Evolutionary conservation across 805 yeast species (phyloP).

Genomic region (Candida parachauliodes): DNA sequence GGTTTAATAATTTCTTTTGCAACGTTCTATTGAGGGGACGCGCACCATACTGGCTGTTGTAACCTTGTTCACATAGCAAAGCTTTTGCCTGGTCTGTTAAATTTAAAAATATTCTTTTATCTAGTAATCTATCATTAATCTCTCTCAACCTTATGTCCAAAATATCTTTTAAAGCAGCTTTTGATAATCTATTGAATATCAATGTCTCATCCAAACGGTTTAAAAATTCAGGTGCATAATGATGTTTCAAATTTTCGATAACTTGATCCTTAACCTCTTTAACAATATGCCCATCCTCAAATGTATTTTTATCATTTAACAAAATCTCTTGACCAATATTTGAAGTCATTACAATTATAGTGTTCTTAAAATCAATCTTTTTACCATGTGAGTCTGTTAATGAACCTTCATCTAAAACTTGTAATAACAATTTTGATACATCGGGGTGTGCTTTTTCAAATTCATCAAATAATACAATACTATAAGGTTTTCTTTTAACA

Average conservation of each 20-base stretch:
- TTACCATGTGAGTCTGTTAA: slow-evolving; percentile 95
- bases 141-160: slow-evolving; percentile 83
- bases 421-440: slow-evolving; percentile 83
- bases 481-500: slow-evolving; percentile 89
- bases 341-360: slow-evolving; percentile 94
- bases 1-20: slow-evolving; percentile 80
- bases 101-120: slow-evolving; percentile 65
- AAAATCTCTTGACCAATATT: slow-evolving; percentile 93
- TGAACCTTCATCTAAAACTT: slow-evolving; percentile 92
- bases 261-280: slow-evolving; percentile 54
- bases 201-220: slow-evolving; percentile 93
- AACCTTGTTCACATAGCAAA: slow-evolving; percentile 82
- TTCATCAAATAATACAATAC: slow-evolving; percentile 91
- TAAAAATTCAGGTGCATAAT: slow-evolving; percentile 92
- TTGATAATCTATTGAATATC: slow-evolving; percentile 87
- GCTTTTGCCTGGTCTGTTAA: slow-evolving; percentile 63
- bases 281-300: slow-evolving; percentile 58
- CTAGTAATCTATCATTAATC: slow-evolving; percentile 71
- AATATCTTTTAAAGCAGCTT: slow-evolving; percentile 67
- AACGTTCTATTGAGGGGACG: slow-evolving; percentile 90
- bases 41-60: slow-evolving; percentile 91
- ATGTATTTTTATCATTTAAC: slow-evolving; percentile 57
- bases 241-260: slow-evolving; percentile 59
- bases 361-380: slow-evolving; percentile 88
- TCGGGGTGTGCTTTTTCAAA: slow-evolving; percentile 97